phyloP scores from a whole-genome alignment of 805 yeast genomes.

The Lipomyces orientalis region DNA sequence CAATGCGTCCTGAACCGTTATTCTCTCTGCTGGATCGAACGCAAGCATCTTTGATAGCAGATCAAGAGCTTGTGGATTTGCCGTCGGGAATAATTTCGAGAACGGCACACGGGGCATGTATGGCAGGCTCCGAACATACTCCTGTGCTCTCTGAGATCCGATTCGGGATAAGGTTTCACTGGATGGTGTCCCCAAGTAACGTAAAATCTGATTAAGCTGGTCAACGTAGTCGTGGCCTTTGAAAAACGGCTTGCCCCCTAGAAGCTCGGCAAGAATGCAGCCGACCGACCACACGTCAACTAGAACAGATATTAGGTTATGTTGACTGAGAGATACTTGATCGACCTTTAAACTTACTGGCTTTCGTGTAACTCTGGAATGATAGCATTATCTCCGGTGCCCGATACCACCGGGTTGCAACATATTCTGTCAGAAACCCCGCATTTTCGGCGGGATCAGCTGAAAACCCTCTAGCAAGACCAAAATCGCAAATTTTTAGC shows the following conservation, averaged over 20 bases:
- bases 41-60: constrained; percentile 76
- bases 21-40: constrained; percentile 84
- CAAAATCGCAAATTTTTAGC: constrained; percentile 94
- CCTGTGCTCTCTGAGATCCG: constrained; percentile 84
- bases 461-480: constrained; percentile 90
- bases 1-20: constrained; percentile 86
- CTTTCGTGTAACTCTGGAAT: constrained; percentile 92
- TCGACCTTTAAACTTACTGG: constrained; percentile 50
- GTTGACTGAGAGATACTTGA: background rate
- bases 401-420: constrained; percentile 98
- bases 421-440: constrained; percentile 96
- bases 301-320: constrained; percentile 1
- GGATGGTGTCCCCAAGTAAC: constrained; percentile 90
- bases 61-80: constrained; percentile 84
- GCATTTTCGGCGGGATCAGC: constrained; percentile 81
- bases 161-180: constrained; percentile 69
- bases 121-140: constrained; percentile 86
- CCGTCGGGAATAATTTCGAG: constrained; percentile 72
- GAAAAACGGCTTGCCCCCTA: constrained; percentile 90
- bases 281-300: constrained; percentile 98
- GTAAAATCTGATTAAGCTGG: constrained; percentile 85
- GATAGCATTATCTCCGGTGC: constrained; percentile 98
- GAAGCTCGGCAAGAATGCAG: constrained; percentile 90
- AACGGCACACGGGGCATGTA: constrained; percentile 81
- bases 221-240: constrained; percentile 96